These are phyloP conservation scores for Globomyces pollinis-pini DNA, from an alignment of 192 early-diverging fungal genomes.

Conservation along the genomic window DNA sequence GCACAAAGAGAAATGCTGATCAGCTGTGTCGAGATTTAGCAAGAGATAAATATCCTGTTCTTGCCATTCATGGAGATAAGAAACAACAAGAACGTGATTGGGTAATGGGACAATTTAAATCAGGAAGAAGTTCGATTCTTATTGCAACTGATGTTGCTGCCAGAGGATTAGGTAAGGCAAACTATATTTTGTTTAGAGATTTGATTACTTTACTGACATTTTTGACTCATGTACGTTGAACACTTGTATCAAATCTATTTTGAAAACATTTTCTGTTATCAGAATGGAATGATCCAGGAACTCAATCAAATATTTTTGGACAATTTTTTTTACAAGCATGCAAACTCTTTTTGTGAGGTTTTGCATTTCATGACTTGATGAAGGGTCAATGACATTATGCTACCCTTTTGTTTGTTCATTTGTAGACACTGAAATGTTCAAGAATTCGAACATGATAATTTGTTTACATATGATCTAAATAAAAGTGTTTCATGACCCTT, in stretches of 20 bases:
- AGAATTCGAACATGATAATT: too few species aligned
- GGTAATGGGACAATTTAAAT: constrained; percentile 89
- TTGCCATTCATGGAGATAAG: constrained; percentile 97
- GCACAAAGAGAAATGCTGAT: constrained; percentile 50
- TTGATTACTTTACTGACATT: constrained; percentile 2
- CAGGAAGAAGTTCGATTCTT: constrained; percentile 79
- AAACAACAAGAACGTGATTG: constrained; percentile 93
- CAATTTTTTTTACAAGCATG: too few species aligned
- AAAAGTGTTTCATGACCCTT: too few species aligned
- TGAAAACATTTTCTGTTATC: not conserved
- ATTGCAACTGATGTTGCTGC: constrained; percentile 98
- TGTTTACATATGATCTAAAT: too few species aligned
- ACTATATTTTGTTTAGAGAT: constrained; percentile 9
- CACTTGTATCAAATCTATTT: constrained; percentile 34
- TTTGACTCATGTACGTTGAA: constrained; percentile 37
- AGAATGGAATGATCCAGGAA: too few species aligned
- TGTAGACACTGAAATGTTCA: too few species aligned
- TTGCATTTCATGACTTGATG: too few species aligned
- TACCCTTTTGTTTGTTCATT: too few species aligned
- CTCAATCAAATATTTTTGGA: too few species aligned
- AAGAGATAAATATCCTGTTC: constrained; percentile 82
- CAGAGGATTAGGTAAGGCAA: constrained; percentile 82
- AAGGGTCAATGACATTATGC: too few species aligned
- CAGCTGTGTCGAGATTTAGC: constrained; percentile 81
- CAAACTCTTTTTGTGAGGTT: too few species aligned